Percentiles rank a stretch among this genome's conserved stretches.
phyloP scores from a whole-genome alignment of 768 basidiomycete species.

The Lanmaoa pseudosensibilis region DNA sequence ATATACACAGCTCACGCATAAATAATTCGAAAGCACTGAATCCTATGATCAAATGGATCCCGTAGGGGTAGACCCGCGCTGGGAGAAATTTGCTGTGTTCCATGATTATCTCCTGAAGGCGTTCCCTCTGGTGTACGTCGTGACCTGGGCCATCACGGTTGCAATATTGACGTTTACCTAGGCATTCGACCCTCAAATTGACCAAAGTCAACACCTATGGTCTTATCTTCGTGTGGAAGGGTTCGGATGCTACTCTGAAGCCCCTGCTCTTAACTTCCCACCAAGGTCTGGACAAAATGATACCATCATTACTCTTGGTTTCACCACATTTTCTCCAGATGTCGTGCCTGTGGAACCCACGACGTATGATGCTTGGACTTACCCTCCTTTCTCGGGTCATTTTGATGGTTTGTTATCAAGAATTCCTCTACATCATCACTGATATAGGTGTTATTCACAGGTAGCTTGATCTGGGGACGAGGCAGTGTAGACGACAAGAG shows the following conservation, averaged over 20 bases:
- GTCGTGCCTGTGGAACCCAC: constrained; percentile 65
- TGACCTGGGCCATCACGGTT: background rate
- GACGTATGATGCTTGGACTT: constrained; percentile 55
- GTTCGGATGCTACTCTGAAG: constrained; percentile 47
- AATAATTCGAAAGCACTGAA: constrained; percentile 42
- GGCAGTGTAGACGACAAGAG: constrained; percentile 61
- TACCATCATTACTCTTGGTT: background rate
- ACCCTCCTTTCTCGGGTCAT: constrained; percentile 64
- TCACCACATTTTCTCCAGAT: constrained; percentile 37
- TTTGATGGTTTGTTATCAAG: constrained; percentile 46
- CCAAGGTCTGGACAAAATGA: constrained; percentile 42
- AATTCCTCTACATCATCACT: background rate
- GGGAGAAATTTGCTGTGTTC: constrained; percentile 53
- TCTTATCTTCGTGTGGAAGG: constrained; percentile 58
- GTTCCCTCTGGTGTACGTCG: constrained; percentile 60
- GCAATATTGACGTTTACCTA: constrained; percentile 18
- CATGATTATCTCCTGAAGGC: constrained; percentile 54
- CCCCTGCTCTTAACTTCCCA: constrained; percentile 56
- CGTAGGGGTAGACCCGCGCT: constrained; percentile 50
- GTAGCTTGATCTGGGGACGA: constrained; percentile 48
- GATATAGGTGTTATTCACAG: constrained; percentile 13
- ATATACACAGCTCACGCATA: constrained; percentile 6
- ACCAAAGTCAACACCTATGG: constrained; percentile 65
- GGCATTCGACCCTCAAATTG: constrained; percentile 50
- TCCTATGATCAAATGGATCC: constrained; percentile 50